Base-by-base conservation (phyloP, 2,329 filamentous ascomycete species). In the Tolypocladium sp. region DNA sequence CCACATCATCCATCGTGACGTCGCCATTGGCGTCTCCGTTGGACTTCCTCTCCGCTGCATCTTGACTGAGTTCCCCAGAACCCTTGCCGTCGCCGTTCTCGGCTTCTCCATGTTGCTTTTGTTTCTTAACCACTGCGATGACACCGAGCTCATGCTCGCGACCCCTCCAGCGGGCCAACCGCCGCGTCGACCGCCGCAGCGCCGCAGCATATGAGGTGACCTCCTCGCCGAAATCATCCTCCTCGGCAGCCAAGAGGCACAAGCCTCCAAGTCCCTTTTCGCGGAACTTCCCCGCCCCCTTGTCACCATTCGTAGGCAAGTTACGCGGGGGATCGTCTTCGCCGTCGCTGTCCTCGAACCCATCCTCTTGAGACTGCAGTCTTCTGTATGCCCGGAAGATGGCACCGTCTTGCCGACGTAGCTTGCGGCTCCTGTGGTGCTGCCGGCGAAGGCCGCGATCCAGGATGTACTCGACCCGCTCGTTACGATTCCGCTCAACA, bases 381-480 rank as follows among this genome's bases (percentile, higher is more conserved):
- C 90, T 82, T 59, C 81, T 82, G 72, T 86, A 85, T 1, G 88
- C 83, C 49, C 88, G 81, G 64, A 87, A 77, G 58, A 93, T 80
- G 10, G 84, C 79, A 15, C 89, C 88, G 60, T 91, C 85, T 58
- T 80, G 76, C 25, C 82, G 82, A 5, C 90, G 82, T 22, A 75
- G 68, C 65, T 85, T 86, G 54, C 85, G 83, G 15, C 85, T 82
- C 58, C 78, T 78, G 68, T 86, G 83, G 67, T 92, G 87, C 57
- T 84, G 79, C 63, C 79, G 81, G 55, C 88, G 84, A 40, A 93
- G 76, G 37, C 88, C 87, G n/a, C 87, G 84, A 64, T 91, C 87
- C 20, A 94, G 82, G 57, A 91, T 90, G 66, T 92, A 88, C 67
- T 92, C 88, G n/a, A 93, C 90, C 7, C 90, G 85, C 67, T 90